These are phyloP conservation scores for Aspergillus luchuensis DNA, from an alignment of 2,329 filamentous ascomycete species.

Conservation along the genomic window DNA sequence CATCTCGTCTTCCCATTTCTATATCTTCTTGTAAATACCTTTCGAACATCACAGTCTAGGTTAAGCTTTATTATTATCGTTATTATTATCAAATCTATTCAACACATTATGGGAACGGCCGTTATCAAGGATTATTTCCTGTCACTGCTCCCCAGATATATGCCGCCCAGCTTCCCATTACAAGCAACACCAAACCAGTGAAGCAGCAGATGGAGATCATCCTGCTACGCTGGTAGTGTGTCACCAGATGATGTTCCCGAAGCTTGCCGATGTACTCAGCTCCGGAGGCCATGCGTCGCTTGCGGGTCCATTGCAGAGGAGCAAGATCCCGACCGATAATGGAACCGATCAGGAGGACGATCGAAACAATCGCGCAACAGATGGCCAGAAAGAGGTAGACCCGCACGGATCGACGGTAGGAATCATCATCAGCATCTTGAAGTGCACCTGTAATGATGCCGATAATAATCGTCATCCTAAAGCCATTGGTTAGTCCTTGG, in stretches of 20 bases:
- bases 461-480: conserved; percentile 62
- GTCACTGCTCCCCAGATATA: conserved; percentile 65
- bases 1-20: neutral
- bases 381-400: conserved; percentile 59
- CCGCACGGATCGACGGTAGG: conserved; percentile 58
- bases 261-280: conserved; percentile 49
- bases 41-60: neutral
- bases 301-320: conserved; percentile 61
- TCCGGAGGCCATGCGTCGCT: conserved; percentile 50
- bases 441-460: conserved; percentile 60
- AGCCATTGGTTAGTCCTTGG: neutral
- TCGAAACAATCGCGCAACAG: conserved; percentile 51
- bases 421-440: conserved; percentile 60
- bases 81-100: no score
- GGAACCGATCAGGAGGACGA: conserved; percentile 43
- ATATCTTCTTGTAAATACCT: neutral
- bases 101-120: neutral
- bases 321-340: conserved; percentile 48
- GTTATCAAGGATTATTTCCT: conserved; percentile 46
- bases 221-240: conserved; percentile 42
- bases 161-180: conserved; percentile 52
- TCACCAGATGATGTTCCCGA: conserved; percentile 46
- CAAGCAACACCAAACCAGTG: conserved; percentile 46
- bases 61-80: no score
- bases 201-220: conserved; percentile 50